Conservation (phyloP, 148 eudicot species). For the Dysphania ambrosioides region DNA sequence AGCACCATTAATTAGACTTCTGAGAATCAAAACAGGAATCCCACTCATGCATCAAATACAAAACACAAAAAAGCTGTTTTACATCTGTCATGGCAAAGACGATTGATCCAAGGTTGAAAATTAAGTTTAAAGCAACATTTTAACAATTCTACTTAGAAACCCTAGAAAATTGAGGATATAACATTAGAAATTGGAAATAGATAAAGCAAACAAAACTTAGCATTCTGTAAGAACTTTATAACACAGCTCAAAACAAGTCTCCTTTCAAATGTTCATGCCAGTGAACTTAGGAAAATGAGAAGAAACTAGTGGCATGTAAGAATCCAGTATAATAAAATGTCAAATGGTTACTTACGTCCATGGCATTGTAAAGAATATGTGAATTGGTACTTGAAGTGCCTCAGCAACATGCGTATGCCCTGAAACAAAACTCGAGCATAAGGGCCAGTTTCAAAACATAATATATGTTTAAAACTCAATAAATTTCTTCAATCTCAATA, state of each 20-base stretch:
- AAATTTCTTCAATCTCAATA: too few species aligned
- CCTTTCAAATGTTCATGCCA: background rate
- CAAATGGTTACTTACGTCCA: constrained; percentile 80
- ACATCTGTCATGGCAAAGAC: background rate
- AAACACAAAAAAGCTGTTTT: background rate
- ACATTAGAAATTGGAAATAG: background rate
- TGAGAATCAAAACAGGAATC: background rate
- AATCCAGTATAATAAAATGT: background rate
- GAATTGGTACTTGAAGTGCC: constrained; percentile 79
- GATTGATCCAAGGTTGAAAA: background rate
- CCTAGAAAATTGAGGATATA: background rate
- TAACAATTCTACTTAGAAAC: background rate
- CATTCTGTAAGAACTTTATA: background rate
- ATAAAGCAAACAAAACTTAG: background rate
- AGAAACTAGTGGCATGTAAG: background rate
- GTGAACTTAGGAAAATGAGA: background rate
- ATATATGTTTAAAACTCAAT: background rate
- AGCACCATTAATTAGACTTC: background rate
- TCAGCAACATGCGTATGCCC: constrained; percentile 97
- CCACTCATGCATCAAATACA: background rate
- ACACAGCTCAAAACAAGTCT: background rate
- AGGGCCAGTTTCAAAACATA: background rate
- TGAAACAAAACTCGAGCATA: constrained; percentile 28
- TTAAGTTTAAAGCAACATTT: background rate
- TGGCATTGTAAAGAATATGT: constrained; percentile 96